Percentiles rank a stretch among this genome's conserved stretches.
Evolutionary conservation across 2,329 filamentous ascomycete species (phyloP).

Genomic region (Claviceps citrina): DNA sequence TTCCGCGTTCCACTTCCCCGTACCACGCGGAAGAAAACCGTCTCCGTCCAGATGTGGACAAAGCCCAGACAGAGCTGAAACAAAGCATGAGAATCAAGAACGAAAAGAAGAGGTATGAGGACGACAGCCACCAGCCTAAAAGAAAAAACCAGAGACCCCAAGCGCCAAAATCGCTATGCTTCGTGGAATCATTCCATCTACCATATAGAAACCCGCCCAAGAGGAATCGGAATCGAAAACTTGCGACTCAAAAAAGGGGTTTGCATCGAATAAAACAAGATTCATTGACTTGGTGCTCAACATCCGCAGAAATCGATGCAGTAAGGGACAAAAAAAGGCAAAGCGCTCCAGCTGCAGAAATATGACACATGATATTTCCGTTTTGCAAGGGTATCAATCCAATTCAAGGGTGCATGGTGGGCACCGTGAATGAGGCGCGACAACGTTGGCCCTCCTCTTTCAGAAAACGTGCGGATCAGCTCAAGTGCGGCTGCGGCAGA

Average conservation of each 20-base stretch:
- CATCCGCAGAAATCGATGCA: not conserved
- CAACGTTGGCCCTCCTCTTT: not conserved
- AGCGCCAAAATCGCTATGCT: slow-evolving; percentile 29
- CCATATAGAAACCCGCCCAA: slow-evolving; percentile 10
- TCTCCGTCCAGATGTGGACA: not conserved
- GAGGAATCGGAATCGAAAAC: not conserved
- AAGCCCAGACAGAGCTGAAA: not conserved
- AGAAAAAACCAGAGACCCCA: slow-evolving; percentile 3
- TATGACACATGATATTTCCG: not conserved
- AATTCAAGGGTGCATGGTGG: slow-evolving; percentile 1
- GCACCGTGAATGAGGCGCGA: not conserved
- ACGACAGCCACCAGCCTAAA: slow-evolving; percentile 1
- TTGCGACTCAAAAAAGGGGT: not conserved
- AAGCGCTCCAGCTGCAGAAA: not conserved
- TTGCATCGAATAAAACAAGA: not conserved
- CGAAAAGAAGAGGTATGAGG: not conserved
- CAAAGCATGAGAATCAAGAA: not conserved
- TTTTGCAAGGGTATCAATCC: slow-evolving; percentile 1
- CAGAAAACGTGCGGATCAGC: slow-evolving; percentile 17
- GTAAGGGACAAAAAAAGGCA: not conserved
- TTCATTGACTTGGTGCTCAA: not conserved
- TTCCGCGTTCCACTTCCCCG: not conserved
- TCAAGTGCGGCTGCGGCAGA: slow-evolving; percentile 39
- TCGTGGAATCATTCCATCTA: slow-evolving; percentile 13
- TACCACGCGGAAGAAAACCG: not conserved